Percentiles rank a stretch among this genome's conserved stretches.
Conservation (phyloP, 306 rosid genomes). For the Quercus parvula region DNA sequence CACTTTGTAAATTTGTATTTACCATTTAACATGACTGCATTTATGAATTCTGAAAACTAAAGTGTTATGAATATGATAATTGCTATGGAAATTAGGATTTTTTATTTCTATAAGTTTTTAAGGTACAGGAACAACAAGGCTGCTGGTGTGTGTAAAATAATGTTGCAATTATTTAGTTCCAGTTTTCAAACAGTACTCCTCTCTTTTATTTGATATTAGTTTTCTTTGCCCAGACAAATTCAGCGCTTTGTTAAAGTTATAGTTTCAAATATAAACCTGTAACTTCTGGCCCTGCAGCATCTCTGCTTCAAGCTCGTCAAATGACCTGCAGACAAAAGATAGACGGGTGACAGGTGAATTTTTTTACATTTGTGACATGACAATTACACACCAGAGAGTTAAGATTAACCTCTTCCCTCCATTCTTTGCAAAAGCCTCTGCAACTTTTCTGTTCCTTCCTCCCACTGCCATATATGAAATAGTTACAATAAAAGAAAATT, state of each 20-base stretch:
- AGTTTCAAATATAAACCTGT: slow-evolving; percentile 53
- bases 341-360: background rate
- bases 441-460: slow-evolving; percentile 94
- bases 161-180: background rate
- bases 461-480: slow-evolving; percentile 63
- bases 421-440: slow-evolving; percentile 75
- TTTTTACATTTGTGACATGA: background rate
- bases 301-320: slow-evolving; percentile 84
- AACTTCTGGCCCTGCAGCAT: slow-evolving; percentile 88
- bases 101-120: background rate
- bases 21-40: background rate
- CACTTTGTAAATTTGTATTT: background rate
- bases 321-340: slow-evolving; percentile 50
- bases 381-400: slow-evolving; percentile 4
- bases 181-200: background rate
- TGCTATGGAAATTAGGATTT: background rate
- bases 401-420: slow-evolving; percentile 68
- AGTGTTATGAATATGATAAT: background rate
- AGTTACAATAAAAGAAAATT: slow-evolving; percentile 9
- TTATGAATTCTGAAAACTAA: background rate
- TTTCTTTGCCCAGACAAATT: background rate
- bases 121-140: background rate
- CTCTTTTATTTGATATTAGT: background rate
- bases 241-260: background rate
- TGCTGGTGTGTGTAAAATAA: background rate